Conservation (phyloP, 768 basidiomycete species). For the Tricholomella constricta region DNA sequence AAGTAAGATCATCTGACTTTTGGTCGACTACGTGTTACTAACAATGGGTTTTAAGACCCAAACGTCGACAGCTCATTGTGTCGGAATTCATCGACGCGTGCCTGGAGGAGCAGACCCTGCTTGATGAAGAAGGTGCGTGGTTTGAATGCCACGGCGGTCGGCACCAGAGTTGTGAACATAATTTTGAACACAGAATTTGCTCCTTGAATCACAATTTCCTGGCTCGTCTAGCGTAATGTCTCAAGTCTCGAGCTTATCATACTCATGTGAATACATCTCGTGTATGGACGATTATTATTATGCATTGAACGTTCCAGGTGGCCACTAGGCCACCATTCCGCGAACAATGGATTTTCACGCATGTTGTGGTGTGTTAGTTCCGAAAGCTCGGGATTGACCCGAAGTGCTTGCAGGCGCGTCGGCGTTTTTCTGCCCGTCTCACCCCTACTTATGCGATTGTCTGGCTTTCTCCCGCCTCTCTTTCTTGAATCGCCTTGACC, state of each 20-base stretch:
- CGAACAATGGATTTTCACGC: background rate
- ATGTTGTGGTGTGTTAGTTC: constrained; percentile 16
- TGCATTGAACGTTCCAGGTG: too few relatives aligned
- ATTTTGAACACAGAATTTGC: constrained; percentile 24
- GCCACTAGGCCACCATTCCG: too few relatives aligned
- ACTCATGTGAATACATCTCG: background rate
- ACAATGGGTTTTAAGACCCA: constrained; percentile 57
- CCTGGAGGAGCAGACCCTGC: constrained; percentile 78
- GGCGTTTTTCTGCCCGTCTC: constrained; percentile 14
- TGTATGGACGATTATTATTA: too few relatives aligned
- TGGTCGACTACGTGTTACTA: background rate
- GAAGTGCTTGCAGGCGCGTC: constrained; percentile 7
- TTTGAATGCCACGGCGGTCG: background rate
- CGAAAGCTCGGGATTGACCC: constrained; percentile 2
- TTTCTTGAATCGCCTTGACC: constrained; percentile 13
- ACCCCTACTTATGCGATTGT: constrained; percentile 2
- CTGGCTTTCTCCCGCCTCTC: background rate
- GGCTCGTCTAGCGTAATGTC: too few relatives aligned
- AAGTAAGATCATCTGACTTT: constrained; percentile 47
- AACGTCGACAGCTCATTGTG: constrained; percentile 75
- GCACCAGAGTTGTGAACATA: background rate
- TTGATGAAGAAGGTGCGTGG: constrained; percentile 80
- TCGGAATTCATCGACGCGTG: constrained; percentile 78
- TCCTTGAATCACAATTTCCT: too few relatives aligned
- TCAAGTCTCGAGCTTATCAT: background rate